Percentiles rank a stretch among this genome's conserved stretches.
These are phyloP conservation scores for Onygena corvina DNA, from an alignment of 2,329 filamentous ascomycete species.

Conservation along the genomic window DNA sequence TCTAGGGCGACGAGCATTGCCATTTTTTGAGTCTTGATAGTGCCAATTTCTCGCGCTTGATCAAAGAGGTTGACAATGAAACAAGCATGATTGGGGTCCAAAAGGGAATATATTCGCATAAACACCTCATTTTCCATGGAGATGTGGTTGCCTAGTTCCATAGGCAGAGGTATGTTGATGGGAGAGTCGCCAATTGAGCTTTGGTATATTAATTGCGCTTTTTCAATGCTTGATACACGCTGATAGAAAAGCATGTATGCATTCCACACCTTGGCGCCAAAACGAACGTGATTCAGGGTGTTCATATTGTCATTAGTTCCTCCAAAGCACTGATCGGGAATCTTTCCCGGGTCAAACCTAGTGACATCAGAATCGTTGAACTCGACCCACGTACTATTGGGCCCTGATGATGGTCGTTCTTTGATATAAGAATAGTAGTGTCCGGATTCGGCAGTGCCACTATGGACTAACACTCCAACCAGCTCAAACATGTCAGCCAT, in stretches of 20 bases:
- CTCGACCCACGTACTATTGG: slow-evolving; percentile 59
- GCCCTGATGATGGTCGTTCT: slow-evolving; percentile 51
- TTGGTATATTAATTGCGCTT: slow-evolving; percentile 40
- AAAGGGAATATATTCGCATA: slow-evolving; percentile 65
- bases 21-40: slow-evolving; percentile 36
- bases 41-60: slow-evolving; percentile 42
- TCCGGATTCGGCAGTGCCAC: slow-evolving; percentile 81
- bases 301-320: slow-evolving; percentile 47
- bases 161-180: slow-evolving; percentile 37
- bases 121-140: slow-evolving; percentile 59
- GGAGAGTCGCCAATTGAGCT: slow-evolving; percentile 38
- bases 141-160: slow-evolving; percentile 44
- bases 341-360: slow-evolving; percentile 58
- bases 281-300: slow-evolving; percentile 37
- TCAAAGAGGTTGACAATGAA: slow-evolving; percentile 55
- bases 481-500: slow-evolving; percentile 75
- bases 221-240: slow-evolving; percentile 53
- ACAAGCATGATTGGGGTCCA: slow-evolving; percentile 56
- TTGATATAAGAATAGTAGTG: slow-evolving; percentile 97
- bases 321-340: slow-evolving; percentile 72
- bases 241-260: slow-evolving; percentile 99
- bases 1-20: slow-evolving; percentile 36
- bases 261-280: slow-evolving; percentile 57
- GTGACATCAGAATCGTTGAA: slow-evolving; percentile 86
- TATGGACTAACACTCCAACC: slow-evolving; percentile 88